Evolutionary conservation across 192 early-diverging fungal species (phyloP).

Genomic region (Entophlyctis luteolus): DNA sequence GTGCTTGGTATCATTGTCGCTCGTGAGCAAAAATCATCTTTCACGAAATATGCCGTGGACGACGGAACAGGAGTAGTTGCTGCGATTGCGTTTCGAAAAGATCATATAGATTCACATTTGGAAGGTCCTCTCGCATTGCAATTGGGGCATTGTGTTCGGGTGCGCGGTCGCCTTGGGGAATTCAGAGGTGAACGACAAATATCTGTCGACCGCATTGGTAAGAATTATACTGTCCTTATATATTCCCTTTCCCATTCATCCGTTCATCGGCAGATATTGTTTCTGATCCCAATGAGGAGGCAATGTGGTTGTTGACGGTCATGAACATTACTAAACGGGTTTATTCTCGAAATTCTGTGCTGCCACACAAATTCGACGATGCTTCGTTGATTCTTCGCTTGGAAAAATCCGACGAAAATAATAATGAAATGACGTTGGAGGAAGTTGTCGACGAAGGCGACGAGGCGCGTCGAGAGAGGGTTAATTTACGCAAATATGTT

Average conservation of each 20-base stretch:
- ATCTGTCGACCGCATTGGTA: not conserved
- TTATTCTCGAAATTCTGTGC: conserved; percentile 1
- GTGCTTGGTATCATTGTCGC: conserved; percentile 2
- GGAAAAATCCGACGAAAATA: not conserved
- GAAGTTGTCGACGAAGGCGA: too few species aligned
- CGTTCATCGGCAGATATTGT: not conserved
- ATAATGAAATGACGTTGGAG: too few species aligned
- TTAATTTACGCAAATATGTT: too few species aligned
- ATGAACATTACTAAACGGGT: not conserved
- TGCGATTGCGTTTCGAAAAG: not conserved
- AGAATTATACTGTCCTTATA: not conserved
- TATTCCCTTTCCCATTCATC: not conserved
- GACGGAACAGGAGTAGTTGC: not conserved
- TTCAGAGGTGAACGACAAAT: not conserved
- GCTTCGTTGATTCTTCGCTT: too few species aligned
- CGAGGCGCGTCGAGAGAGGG: too few species aligned
- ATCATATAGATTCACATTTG: not conserved
- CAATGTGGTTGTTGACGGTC: not conserved
- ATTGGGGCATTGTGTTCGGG: not conserved
- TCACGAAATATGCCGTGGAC: not conserved
- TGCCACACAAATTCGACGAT: not conserved
- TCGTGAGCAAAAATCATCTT: not conserved
- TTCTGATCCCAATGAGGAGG: not conserved
- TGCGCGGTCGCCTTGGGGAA: not conserved
- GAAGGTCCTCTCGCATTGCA: not conserved